Percentiles rank a stretch among this genome's conserved stretches.
phyloP scores from a whole-genome alignment of 495 filamentous ascomycete species.

The Aspergillus mulundensis region DNA sequence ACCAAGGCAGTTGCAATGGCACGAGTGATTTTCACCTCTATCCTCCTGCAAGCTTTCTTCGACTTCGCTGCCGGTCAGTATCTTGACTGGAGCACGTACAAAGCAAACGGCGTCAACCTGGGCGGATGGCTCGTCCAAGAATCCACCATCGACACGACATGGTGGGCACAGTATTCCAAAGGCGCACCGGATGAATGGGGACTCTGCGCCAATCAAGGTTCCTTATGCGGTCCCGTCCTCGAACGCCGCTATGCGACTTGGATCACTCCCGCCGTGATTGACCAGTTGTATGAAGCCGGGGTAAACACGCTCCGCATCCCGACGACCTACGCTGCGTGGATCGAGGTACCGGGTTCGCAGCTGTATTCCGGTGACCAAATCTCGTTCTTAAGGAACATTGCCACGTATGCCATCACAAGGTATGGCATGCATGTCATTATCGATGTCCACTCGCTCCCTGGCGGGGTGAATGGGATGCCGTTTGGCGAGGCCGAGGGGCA shows the following conservation, averaged over 20 bases:
- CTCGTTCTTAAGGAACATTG: slow-evolving; percentile 22
- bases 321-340: slow-evolving; percentile 26
- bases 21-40: background rate
- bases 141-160: slow-evolving; percentile 29
- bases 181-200: slow-evolving; percentile 30
- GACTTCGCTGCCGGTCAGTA: slow-evolving; percentile 9
- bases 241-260: slow-evolving; percentile 29
- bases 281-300: slow-evolving; percentile 21
- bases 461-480: slow-evolving; percentile 13
- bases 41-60: background rate
- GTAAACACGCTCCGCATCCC: slow-evolving; percentile 30
- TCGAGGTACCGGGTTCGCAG: slow-evolving; percentile 27
- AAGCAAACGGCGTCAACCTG: slow-evolving; percentile 29
- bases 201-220: slow-evolving; percentile 15
- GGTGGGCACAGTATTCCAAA: slow-evolving; percentile 23
- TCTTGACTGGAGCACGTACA: slow-evolving; percentile 26
- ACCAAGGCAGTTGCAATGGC: background rate
- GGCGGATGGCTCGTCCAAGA: slow-evolving; percentile 35
- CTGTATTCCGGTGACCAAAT: slow-evolving; percentile 30
- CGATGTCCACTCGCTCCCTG: slow-evolving; percentile 31
- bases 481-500: slow-evolving; percentile 26
- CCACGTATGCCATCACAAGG: slow-evolving; percentile 27
- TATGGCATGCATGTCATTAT: slow-evolving; percentile 32
- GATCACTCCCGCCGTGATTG: slow-evolving; percentile 28
- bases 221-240: slow-evolving; percentile 21